Percentiles rank a stretch among this genome's conserved stretches.
Evolutionary conservation across 2,329 filamentous ascomycete genomes (phyloP).

Genomic region (Anthostomella pinea): DNA sequence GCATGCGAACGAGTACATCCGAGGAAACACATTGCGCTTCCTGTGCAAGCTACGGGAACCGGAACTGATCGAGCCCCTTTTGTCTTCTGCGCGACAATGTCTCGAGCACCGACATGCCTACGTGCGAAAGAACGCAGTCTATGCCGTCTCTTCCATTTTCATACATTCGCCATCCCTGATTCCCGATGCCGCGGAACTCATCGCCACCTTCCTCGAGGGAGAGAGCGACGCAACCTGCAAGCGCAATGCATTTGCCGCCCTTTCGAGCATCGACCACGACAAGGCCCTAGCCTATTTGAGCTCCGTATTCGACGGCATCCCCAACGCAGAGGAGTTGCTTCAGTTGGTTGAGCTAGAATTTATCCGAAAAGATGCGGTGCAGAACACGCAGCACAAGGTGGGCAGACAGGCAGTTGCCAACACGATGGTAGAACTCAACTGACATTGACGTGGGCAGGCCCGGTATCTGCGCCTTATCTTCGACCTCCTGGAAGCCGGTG

Average conservation of each 20-base stretch:
- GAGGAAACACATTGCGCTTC: slow-evolving; percentile 96
- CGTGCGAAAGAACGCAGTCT: slow-evolving; percentile 96
- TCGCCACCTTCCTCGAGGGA: slow-evolving; percentile 81
- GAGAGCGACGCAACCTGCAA: slow-evolving; percentile 97
- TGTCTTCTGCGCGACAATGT: slow-evolving; percentile 87
- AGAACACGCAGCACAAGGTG: slow-evolving; percentile 92
- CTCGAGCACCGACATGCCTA: slow-evolving; percentile 96
- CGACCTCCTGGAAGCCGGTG: slow-evolving; percentile 87
- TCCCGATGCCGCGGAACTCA: slow-evolving; percentile 90
- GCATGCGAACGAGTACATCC: slow-evolving; percentile 96
- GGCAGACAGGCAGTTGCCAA: slow-evolving; percentile 21
- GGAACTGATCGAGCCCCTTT: slow-evolving; percentile 91
- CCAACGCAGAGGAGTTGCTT: slow-evolving; percentile 89
- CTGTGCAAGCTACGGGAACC: slow-evolving; percentile 93
- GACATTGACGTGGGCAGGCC: slow-evolving; percentile 52
- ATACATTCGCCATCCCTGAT: slow-evolving; percentile 88
- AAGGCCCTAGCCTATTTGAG: slow-evolving; percentile 86
- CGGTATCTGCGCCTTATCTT: slow-evolving; percentile 93
- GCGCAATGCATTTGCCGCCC: slow-evolving; percentile 91
- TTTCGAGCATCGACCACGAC: slow-evolving; percentile 88
- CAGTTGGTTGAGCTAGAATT: slow-evolving; percentile 95
- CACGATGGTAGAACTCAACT: background rate
- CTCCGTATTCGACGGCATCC: slow-evolving; percentile 86
- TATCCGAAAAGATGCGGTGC: slow-evolving; percentile 93
- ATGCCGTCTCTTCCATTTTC: slow-evolving; percentile 89